A percentile compares a stretch with the other conserved stretches of the same genome.
Evolutionary conservation across 768 basidiomycete species (phyloP).

Genomic region (Suillus sp.): DNA sequence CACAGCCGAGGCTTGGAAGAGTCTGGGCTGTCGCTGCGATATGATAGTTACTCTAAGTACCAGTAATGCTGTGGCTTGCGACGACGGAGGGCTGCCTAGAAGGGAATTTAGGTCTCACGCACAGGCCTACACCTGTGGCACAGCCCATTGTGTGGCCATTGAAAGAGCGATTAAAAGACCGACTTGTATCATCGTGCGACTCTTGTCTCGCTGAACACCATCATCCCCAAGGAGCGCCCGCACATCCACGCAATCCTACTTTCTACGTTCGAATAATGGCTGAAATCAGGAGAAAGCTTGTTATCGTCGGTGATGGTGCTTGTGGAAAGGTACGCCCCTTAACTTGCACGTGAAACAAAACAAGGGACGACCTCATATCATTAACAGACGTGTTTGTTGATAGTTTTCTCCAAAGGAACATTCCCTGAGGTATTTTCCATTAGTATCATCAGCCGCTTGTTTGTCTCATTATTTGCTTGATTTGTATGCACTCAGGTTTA

Average conservation of each 20-base stretch:
- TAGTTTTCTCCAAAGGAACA: constrained; percentile 95
- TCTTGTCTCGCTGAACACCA: constrained; percentile 43
- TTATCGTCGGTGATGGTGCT: constrained; percentile 98
- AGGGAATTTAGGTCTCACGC: constrained; percentile 17
- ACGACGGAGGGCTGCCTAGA: background rate
- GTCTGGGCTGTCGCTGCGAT: background rate
- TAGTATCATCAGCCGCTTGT: constrained; percentile 2
- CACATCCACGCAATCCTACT: constrained; percentile 31
- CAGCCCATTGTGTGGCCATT: constrained; percentile 27
- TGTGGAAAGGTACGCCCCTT: constrained; percentile 76
- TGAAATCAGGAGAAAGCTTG: constrained; percentile 97
- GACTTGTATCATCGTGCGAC: constrained; percentile 40
- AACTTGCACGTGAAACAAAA: background rate
- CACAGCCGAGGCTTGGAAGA: background rate
- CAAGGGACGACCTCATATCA: constrained; percentile 23
- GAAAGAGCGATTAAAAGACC: constrained; percentile 38
- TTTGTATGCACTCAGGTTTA: constrained; percentile 68
- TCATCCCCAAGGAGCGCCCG: constrained; percentile 39
- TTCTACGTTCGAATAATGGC: constrained; percentile 65
- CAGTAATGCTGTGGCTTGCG: background rate
- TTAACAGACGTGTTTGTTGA: constrained; percentile 83
- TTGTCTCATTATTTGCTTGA: constrained; percentile 2
- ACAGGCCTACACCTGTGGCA: constrained; percentile 34
- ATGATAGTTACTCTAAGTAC: background rate
- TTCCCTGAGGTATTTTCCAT: constrained; percentile 79